Base-by-base conservation (phyloP, 2,329 filamentous ascomycete genomes). In the Fragosphaeria purpurea region DNA sequence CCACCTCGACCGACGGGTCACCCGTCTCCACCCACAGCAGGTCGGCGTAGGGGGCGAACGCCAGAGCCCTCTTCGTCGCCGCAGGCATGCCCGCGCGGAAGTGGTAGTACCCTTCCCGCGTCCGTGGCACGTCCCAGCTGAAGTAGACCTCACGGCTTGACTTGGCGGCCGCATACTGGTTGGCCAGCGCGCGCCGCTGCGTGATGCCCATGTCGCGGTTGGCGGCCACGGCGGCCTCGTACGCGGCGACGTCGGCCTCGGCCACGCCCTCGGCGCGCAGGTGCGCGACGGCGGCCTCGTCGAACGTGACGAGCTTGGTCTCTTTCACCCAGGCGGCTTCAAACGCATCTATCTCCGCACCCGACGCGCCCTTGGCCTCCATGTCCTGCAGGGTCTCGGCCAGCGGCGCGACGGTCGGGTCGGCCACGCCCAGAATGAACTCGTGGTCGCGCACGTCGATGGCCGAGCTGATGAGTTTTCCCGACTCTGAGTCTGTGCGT, bases 11-110 rank as follows among this genome's bases (percentile, higher is more conserved):
- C 58, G 82, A 84, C 30, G 93, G 91, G 58, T 93, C 86, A 46
- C 87, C 91, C 0, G 93, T 97, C 72, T 98, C 93, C 45, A 97
- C 87, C 93, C 93, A 98, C 10, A 97, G 77, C 13, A 98, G 83
- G 66, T 98, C 93, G 1, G 93, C 89, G 63, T 88, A 96, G 0
- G 91, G 90, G 0, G 83, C 89, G 61, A 95, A 97, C 46, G 86
- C 88, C 54, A 95, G 83, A 2, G 90, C 90, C 50, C 93, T 86
- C 74, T 97, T 97, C 39, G 88, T 95, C 1, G 93, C 90, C 0
- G 90, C 88, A 6, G 75, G 69, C 73, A 95, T 85, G 58, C 89
- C 90, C 11, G 86, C 86, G 46, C 79, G 77, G 76, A 88, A 95
- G 67, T 95, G 89, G 71, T 95, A 95, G 74, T 83, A 91, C 38